These are phyloP conservation scores for Pestalotiopsis sp. DNA, from an alignment of 2,329 filamentous ascomycete species.

Conservation along the genomic window DNA sequence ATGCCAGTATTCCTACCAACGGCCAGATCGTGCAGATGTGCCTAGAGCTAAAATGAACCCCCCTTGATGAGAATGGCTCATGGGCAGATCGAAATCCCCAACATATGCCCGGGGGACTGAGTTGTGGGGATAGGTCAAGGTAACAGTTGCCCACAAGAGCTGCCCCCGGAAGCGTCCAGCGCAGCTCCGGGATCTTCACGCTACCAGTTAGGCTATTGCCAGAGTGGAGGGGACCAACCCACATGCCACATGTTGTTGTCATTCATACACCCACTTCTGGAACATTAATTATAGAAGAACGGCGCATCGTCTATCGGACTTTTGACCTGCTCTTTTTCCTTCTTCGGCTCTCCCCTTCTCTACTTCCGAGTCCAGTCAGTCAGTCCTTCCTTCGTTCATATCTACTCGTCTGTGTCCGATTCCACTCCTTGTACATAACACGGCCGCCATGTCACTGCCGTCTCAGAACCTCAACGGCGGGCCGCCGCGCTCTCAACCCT, in stretches of 20 bases:
- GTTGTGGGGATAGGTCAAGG: neutral
- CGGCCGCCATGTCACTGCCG: constrained; percentile 38
- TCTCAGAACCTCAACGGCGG: constrained; percentile 33
- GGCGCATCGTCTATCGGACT: neutral
- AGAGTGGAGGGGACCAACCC: neutral
- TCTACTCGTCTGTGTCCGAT: neutral
- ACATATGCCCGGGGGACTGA: too few relatives aligned
- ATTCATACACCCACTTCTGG: neutral
- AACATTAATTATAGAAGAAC: neutral
- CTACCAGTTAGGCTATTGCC: neutral
- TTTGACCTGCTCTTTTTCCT: neutral
- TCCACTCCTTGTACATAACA: neutral
- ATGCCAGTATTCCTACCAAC: too few relatives aligned
- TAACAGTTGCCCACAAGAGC: neutral
- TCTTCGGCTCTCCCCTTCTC: neutral
- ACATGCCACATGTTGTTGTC: neutral
- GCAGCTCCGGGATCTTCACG: neutral
- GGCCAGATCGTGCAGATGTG: too few relatives aligned
- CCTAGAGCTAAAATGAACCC: too few relatives aligned
- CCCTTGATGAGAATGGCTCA: too few relatives aligned
- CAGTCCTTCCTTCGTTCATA: neutral
- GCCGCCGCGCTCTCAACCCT: constrained; percentile 45
- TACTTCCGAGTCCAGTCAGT: neutral
- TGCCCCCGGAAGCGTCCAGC: neutral
- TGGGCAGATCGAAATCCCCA: too few relatives aligned